These are phyloP conservation scores for Saccharomyces hybrid DNA, from an alignment of 1,139 yeast species.

Conservation along the genomic window DNA sequence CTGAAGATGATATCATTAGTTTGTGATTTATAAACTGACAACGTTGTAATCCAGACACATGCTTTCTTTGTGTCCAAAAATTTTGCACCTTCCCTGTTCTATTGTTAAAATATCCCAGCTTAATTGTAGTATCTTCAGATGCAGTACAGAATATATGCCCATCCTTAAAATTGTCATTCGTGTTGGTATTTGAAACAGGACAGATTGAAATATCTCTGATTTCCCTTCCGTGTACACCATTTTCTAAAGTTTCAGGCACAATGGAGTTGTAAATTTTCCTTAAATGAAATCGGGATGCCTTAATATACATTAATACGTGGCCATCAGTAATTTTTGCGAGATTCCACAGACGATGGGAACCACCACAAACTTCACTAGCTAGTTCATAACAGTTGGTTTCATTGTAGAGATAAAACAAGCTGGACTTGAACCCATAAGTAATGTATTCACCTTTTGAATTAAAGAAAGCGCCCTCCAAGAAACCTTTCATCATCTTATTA, in stretches of 20 bases:
- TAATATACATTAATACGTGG: constrained; percentile 42
- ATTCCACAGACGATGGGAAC: constrained; percentile 81
- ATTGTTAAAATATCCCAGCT: constrained; percentile 40
- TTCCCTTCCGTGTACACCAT: constrained; percentile 89
- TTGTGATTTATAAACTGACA: constrained; percentile 51
- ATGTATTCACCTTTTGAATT: constrained; percentile 44
- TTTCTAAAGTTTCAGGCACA: constrained; percentile 32
- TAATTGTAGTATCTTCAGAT: constrained; percentile 80
- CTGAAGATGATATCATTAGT: constrained; percentile 64
- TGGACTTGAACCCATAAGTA: constrained; percentile 76
- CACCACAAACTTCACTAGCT: constrained; percentile 75
- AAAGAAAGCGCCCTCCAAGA: constrained; percentile 61
- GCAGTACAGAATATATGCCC: constrained; percentile 54
- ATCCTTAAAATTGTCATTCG: constrained; percentile 13
- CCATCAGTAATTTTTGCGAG: constrained; percentile 17
- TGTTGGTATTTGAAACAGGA: constrained; percentile 22
- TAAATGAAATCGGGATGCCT: constrained; percentile 41
- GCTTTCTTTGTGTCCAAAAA: constrained; percentile 64
- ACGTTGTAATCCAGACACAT: constrained; percentile 81
- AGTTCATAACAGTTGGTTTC: constrained; percentile 70
- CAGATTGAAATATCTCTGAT: constrained; percentile 54
- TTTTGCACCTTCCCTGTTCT: constrained; percentile 38
- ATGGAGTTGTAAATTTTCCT: constrained; percentile 25
- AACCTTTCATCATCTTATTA: constrained; percentile 66
- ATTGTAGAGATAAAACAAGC: constrained; percentile 72